Conservation (phyloP, 2,329 filamentous ascomycete species). For the Cercospora sojina region DNA sequence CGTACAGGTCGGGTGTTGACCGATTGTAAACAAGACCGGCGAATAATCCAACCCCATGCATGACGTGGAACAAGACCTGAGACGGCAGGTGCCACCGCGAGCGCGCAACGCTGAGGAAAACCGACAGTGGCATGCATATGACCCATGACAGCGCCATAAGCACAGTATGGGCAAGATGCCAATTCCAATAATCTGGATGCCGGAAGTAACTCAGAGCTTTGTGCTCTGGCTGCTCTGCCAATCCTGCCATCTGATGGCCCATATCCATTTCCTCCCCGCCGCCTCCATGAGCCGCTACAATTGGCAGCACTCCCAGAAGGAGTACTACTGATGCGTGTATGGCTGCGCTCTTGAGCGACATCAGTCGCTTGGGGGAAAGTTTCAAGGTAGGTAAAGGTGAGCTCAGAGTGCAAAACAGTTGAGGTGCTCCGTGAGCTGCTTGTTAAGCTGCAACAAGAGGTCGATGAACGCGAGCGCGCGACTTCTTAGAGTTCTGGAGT, state of each 20-base stretch:
- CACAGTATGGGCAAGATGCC: constrained; percentile 67
- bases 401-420: background rate
- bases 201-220: constrained; percentile 56
- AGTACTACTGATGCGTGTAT: constrained; percentile 35
- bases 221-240: constrained; percentile 25
- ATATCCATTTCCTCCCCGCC: constrained; percentile 32
- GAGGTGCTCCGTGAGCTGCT: background rate
- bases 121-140: constrained; percentile 69
- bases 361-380: background rate
- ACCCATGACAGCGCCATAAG: constrained; percentile 73
- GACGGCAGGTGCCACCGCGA: constrained; percentile 69
- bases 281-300: constrained; percentile 45
- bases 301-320: constrained; percentile 43
- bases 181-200: constrained; percentile 51
- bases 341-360: constrained; percentile 15
- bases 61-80: constrained; percentile 58
- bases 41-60: constrained; percentile 59
- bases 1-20: constrained; percentile 81
- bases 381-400: background rate
- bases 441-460: background rate
- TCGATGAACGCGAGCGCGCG: background rate
- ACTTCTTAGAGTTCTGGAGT: background rate
- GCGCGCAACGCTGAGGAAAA: constrained; percentile 80
- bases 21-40: constrained; percentile 72
- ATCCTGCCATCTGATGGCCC: constrained; percentile 15